These are phyloP conservation scores for Plenodomus tracheiphilus DNA, from an alignment of 2,329 filamentous ascomycete genomes.

Conservation along the genomic window DNA sequence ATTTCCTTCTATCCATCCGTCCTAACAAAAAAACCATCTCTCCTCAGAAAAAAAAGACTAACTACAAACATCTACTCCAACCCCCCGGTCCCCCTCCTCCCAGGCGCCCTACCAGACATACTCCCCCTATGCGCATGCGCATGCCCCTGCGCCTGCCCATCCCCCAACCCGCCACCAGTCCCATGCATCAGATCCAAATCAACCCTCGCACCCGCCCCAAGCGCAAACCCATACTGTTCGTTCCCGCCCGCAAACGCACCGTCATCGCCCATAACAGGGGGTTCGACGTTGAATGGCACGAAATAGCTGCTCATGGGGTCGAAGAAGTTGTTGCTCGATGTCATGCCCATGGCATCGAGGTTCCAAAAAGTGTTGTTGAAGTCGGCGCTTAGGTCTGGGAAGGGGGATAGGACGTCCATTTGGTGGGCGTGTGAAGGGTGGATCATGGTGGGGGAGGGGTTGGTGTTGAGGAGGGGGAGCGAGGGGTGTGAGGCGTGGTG, in stretches of 20 bases:
- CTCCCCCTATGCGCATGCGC: constrained; percentile 4
- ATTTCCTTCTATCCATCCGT: too few species aligned
- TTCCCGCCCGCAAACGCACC: constrained; percentile 26
- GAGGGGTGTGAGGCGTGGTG: constrained; percentile 25
- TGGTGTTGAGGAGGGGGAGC: constrained; percentile 45
- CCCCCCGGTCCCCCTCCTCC: constrained; percentile 7
- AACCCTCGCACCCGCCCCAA: constrained; percentile 12
- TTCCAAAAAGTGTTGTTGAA: constrained; percentile 41
- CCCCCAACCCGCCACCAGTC: neutral
- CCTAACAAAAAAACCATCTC: too few species aligned
- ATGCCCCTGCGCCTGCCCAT: neutral
- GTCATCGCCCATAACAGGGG: constrained; percentile 55
- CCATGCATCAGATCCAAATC: constrained; percentile 18
- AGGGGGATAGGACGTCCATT: constrained; percentile 30
- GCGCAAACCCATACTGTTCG: constrained; percentile 13
- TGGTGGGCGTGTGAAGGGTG: constrained; percentile 35
- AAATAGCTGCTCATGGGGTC: constrained; percentile 75
- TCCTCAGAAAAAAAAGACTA: too few species aligned
- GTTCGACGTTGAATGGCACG: constrained; percentile 89
- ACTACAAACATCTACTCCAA: constrained; percentile 9
- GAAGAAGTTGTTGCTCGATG: constrained; percentile 27
- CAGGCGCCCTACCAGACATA: constrained; percentile 1
- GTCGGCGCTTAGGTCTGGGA: constrained; percentile 37
- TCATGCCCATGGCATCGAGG: constrained; percentile 35
- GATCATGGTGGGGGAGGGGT: constrained; percentile 34